Evolutionary conservation across 2,329 filamentous ascomycete genomes (phyloP).

Genomic region (Didymosphaeria variabile): DNA sequence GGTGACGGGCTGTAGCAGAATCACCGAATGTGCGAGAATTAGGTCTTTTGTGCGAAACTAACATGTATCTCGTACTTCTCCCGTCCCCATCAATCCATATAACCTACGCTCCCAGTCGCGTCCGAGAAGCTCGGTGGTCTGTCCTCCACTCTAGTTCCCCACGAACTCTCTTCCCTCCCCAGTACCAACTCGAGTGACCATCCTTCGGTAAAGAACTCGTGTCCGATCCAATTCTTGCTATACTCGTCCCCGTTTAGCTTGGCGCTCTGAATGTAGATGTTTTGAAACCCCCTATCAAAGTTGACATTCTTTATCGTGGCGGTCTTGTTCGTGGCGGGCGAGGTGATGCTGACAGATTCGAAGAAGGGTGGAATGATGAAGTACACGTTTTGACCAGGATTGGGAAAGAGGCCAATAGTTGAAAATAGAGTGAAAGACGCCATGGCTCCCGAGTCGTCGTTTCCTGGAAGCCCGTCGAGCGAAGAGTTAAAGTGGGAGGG

Average conservation of each 20-base stretch:
- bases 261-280: constrained; percentile 56
- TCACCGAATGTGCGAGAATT: not conserved
- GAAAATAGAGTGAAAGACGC: constrained; percentile 55
- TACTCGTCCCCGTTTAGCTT: constrained; percentile 54
- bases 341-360: constrained; percentile 50
- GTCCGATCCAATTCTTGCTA: constrained; percentile 56
- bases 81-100: not conserved
- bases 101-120: not conserved
- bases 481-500: constrained; percentile 56
- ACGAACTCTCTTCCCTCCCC: constrained; percentile 53
- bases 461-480: constrained; percentile 54
- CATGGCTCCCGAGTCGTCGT: constrained; percentile 59
- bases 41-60: not conserved
- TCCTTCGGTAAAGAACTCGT: constrained; percentile 57
- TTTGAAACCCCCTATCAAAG: constrained; percentile 53
- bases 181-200: constrained; percentile 54
- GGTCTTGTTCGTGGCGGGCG: constrained; percentile 51
- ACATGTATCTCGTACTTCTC: not conserved
- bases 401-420: constrained; percentile 58
- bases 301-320: constrained; percentile 53
- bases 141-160: constrained; percentile 55
- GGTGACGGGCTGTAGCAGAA: not conserved
- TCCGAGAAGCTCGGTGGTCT: constrained; percentile 30
- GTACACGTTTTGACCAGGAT: constrained; percentile 59
- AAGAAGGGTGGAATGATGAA: constrained; percentile 60